A percentile compares a stretch with the other conserved stretches of the same genome.
Conservation (phyloP, 192 early-diverging fungal genomes). For the Spizellomyces sp. region DNA sequence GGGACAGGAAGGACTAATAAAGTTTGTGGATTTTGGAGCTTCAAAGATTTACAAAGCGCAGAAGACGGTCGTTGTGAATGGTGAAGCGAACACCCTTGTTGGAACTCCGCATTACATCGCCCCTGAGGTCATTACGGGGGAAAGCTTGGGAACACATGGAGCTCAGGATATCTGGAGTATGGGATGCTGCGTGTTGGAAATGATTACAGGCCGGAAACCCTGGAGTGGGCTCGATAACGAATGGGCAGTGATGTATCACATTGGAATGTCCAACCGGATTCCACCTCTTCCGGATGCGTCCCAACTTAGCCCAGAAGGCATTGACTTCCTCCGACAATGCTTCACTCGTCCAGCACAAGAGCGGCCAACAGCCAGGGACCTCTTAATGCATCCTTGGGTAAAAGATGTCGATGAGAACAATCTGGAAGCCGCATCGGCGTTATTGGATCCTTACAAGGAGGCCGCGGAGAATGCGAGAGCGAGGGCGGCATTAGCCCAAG, state of each 20-base stretch:
- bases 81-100: slow-evolving; percentile 38
- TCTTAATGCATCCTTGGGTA: slow-evolving; percentile 74
- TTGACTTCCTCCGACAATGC: slow-evolving; percentile 78
- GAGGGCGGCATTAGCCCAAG: slow-evolving; percentile 18
- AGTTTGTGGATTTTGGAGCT: slow-evolving; percentile 90
- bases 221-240: slow-evolving; percentile 91
- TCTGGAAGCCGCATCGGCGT: slow-evolving; percentile 5
- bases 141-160: slow-evolving; percentile 70
- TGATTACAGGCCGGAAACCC: slow-evolving; percentile 83
- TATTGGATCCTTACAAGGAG: slow-evolving; percentile 28
- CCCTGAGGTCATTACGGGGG: slow-evolving; percentile 81
- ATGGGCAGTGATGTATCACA: slow-evolving; percentile 94
- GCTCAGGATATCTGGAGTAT: slow-evolving; percentile 93
- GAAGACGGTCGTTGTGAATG: slow-evolving; percentile 36
- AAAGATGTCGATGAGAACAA: slow-evolving; percentile 33
- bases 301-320: slow-evolving; percentile 65
- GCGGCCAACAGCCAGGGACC: slow-evolving; percentile 74
- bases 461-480: slow-evolving; percentile 33
- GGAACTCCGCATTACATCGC: slow-evolving; percentile 47
- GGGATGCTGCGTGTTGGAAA: slow-evolving; percentile 88
- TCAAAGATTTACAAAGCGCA: slow-evolving; percentile 73
- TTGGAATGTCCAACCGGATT: slow-evolving; percentile 65
- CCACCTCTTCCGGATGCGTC: slow-evolving; percentile 75
- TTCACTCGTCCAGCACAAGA: slow-evolving; percentile 71
- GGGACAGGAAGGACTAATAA: slow-evolving; percentile 75